These are phyloP conservation scores for Neolecta irregularis DNA, from an alignment of 1,139 yeast species.

Conservation along the genomic window DNA sequence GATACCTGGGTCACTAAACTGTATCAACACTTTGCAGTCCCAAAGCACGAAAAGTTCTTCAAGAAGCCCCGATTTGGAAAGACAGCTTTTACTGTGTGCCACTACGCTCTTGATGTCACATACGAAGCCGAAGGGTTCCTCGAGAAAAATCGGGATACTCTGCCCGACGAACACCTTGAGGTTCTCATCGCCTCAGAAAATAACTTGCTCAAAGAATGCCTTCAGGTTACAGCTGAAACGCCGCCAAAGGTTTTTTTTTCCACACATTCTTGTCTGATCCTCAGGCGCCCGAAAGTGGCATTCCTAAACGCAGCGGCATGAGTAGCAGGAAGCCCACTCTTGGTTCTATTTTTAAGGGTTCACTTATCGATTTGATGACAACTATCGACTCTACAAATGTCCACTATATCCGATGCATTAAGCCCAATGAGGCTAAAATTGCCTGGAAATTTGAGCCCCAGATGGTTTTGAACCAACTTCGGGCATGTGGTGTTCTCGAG, in stretches of 20 bases:
- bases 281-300: neutral
- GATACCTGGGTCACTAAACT: constrained; percentile 84
- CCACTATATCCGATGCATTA: constrained; percentile 92
- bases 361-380: constrained; percentile 80
- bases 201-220: constrained; percentile 44
- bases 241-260: constrained; percentile 34
- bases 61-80: constrained; percentile 91
- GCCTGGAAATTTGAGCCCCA: constrained; percentile 95
- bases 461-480: constrained; percentile 85
- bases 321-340: constrained; percentile 76
- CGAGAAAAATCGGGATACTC: constrained; percentile 94
- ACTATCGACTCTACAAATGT: constrained; percentile 90
- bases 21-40: constrained; percentile 60
- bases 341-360: constrained; percentile 85
- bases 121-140: constrained; percentile 90
- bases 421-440: constrained; percentile 83
- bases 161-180: constrained; percentile 86
- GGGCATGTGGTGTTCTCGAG: constrained; percentile 98
- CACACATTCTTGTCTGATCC: constrained; percentile 12
- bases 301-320: constrained; percentile 20
- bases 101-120: constrained; percentile 86
- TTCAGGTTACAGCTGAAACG: constrained; percentile 48
- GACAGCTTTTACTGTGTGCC: constrained; percentile 76
- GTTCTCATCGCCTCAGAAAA: constrained; percentile 59
- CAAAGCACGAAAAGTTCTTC: constrained; percentile 65